Base-by-base conservation (phyloP, 2,329 filamentous ascomycete species). In the Neofusicoccum parvum region DNA sequence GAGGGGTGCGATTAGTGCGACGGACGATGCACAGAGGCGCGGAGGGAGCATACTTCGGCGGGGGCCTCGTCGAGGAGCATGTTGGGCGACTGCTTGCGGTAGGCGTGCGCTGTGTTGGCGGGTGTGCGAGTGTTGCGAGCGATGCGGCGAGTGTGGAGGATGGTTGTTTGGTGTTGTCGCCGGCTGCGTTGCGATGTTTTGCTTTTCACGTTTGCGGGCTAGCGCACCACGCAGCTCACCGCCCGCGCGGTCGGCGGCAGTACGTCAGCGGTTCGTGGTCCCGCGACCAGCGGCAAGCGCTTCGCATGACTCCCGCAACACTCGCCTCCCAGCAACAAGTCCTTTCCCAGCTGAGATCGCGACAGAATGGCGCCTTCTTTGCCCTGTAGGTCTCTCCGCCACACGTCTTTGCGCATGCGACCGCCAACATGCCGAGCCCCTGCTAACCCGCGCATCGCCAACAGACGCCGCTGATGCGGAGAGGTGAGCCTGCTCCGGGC, bases 51-150 rank as follows among this genome's bases (percentile, higher is more conserved):
- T 87, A 96, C 92, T 50, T 89, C 90, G 50, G 91, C 91, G 70
- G 94, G 94, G 78, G 95, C 92, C 82, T 97, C 94, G 80, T 96
- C 92, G 80, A 98, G 92, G 77, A 97, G 86, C 91, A 98, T 97
- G 69, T 80, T 92, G 81, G 67, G 67, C 67, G 66, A 68, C 58
- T 51, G 36, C 48, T 1, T 34, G 1, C 6, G 39, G 20, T 50
- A 11, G 37, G 27, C 7, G 32, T 37, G 36, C 17, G 20, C 15
- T 46, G 23, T 20, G 41, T 39, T 50, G 45, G 46, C 12, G 34
- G 10, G 14, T 32, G 65, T 67, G 11, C 10, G 37, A 39, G 37
- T 39, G 3, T 54, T 23, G 51, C 27, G 36, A 43, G 9, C 17
- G 54, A 11, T 63, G n/a, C 14, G 36, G 20, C 34, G 34, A 27